A percentile compares a stretch with the other conserved stretches of the same genome.
These are phyloP conservation scores for Coniophora puteana DNA, from an alignment of 1,284 basidiomycete genomes.

Conservation along the genomic window DNA sequence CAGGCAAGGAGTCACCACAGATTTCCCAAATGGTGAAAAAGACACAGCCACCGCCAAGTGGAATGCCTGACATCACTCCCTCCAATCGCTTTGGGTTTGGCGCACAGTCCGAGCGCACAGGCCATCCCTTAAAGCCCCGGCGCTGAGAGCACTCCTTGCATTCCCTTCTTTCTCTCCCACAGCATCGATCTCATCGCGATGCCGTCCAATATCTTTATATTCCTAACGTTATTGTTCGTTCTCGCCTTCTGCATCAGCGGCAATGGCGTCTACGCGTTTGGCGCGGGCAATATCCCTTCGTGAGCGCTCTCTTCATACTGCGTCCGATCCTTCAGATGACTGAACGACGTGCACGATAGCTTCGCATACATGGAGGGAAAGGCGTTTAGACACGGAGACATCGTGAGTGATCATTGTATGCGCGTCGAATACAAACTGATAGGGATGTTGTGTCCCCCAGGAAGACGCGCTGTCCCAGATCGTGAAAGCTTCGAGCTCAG, in stretches of 20 bases:
- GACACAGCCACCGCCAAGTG: not conserved
- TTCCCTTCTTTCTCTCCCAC: conserved; percentile 1
- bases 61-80: not conserved
- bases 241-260: conserved; percentile 54
- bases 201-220: conserved; percentile 28
- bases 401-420: conserved; percentile 44
- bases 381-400: conserved; percentile 85
- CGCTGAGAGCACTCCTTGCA: not conserved
- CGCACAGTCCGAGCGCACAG: too few relatives aligned
- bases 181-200: conserved; percentile 16
- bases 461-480: conserved; percentile 67
- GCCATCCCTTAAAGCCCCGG: not conserved
- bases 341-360: conserved; percentile 30
- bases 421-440: not conserved
- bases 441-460: conserved; percentile 31
- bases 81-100: not conserved
- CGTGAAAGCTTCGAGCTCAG: conserved; percentile 50
- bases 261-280: conserved; percentile 66
- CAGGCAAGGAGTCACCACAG: too few relatives aligned
- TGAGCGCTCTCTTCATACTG: conserved; percentile 27
- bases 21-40: not conserved
- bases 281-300: conserved; percentile 76
- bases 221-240: conserved; percentile 48
- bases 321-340: not conserved
- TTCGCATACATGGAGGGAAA: conserved; percentile 74